Evolutionary conservation across 768 basidiomycete genomes (phyloP).

Genomic region (Leccinum rimulosum): DNA sequence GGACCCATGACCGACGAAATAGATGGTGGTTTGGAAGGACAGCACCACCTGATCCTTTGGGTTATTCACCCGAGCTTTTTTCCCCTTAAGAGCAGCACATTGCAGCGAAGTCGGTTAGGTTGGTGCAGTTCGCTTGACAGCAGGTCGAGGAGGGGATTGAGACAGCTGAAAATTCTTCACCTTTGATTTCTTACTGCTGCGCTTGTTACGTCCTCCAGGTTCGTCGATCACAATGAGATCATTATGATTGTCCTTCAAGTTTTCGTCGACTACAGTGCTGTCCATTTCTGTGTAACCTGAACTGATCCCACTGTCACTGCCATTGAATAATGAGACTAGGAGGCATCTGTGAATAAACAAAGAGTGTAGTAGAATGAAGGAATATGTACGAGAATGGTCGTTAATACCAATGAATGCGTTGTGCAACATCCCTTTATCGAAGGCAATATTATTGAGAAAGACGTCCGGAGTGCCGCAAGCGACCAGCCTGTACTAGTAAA

Average conservation of each 20-base stretch:
- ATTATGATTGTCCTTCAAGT: not conserved
- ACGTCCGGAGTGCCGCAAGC: constrained; percentile 12
- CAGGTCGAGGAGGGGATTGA: not conserved
- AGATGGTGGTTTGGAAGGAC: not conserved
- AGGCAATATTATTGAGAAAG: constrained; percentile 24
- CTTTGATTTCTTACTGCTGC: not conserved
- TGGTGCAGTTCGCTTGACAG: not conserved
- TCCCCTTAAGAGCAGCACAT: not conserved
- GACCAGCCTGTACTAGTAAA: constrained; percentile 1
- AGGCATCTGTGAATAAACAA: too few species aligned
- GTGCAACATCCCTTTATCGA: constrained; percentile 11
- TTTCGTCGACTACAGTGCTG: not conserved
- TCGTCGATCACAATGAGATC: not conserved
- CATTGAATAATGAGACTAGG: too few species aligned
- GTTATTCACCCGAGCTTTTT: not conserved
- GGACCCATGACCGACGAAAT: not conserved
- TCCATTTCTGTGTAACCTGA: too few species aligned
- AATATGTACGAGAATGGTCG: not conserved
- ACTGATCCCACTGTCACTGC: too few species aligned
- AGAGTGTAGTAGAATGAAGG: too few species aligned
- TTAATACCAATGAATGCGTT: not conserved
- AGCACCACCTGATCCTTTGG: not conserved
- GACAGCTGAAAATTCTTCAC: not conserved
- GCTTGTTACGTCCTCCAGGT: not conserved
- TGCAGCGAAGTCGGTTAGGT: not conserved